phyloP scores from a whole-genome alignment of 2,329 filamentous ascomycete genomes.

The Talaromyces rugulosus region DNA sequence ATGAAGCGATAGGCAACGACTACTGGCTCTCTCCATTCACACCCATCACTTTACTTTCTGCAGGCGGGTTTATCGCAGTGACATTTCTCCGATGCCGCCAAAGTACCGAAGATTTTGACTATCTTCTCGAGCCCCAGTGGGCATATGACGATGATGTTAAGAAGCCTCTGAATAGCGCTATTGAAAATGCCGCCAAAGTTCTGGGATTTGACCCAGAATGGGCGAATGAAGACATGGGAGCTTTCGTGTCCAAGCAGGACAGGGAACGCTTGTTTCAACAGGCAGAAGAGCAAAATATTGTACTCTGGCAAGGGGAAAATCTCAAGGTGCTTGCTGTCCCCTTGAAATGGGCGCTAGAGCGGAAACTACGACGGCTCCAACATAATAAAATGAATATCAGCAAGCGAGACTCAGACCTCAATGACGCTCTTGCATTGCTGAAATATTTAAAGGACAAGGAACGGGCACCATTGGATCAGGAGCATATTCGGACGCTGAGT shows the following conservation, averaged over 20 bases:
- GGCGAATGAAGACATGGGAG: constrained; percentile 29
- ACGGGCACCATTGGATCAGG: constrained; percentile 20
- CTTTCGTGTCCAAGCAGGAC: constrained; percentile 24
- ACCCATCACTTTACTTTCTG: constrained; percentile 27
- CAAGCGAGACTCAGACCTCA: constrained; percentile 25
- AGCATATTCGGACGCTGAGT: constrained; percentile 25
- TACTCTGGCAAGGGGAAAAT: constrained; percentile 25
- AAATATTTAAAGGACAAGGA: constrained; percentile 21
- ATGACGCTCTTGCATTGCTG: constrained; percentile 27
- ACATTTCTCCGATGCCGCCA: constrained; percentile 27
- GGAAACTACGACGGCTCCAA: constrained; percentile 30
- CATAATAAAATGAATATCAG: constrained; percentile 16
- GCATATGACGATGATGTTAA: constrained; percentile 29
- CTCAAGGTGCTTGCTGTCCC: constrained; percentile 28
- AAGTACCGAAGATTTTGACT: constrained; percentile 29
- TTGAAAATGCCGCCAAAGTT: constrained; percentile 19
- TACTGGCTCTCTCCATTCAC: constrained; percentile 28
- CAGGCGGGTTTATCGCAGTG: constrained; percentile 29
- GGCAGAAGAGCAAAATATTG: constrained; percentile 28
- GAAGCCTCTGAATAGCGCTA: constrained; percentile 21
- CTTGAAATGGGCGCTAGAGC: constrained; percentile 32
- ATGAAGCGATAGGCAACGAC: constrained; percentile 25
- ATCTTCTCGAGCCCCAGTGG: constrained; percentile 29
- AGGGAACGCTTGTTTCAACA: constrained; percentile 23
- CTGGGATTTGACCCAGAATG: constrained; percentile 24